These are phyloP conservation scores for Podila clonocystis DNA, from an alignment of 192 early-diverging fungal species.

Conservation along the genomic window DNA sequence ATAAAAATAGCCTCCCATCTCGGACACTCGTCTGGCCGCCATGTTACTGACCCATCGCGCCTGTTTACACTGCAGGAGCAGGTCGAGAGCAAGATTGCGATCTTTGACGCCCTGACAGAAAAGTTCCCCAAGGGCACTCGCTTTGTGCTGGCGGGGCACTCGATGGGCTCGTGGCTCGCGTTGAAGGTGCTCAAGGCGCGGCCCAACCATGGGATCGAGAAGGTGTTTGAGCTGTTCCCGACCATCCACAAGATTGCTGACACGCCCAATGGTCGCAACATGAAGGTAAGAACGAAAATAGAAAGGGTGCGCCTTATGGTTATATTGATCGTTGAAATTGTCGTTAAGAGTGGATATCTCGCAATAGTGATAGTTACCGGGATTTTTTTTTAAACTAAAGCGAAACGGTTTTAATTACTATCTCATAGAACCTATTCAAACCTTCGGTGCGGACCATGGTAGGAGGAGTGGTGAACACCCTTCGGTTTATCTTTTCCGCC, in stretches of 20 bases:
- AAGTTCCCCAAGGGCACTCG: slow-evolving; percentile 55
- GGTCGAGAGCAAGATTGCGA: slow-evolving; percentile 72
- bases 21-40: slow-evolving; percentile 62
- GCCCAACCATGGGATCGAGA: slow-evolving; percentile 69
- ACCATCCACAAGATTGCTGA: slow-evolving; percentile 79
- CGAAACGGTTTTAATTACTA: background rate
- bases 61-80: slow-evolving; percentile 68
- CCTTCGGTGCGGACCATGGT: slow-evolving; percentile 27
- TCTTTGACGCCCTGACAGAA: slow-evolving; percentile 63
- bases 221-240: slow-evolving; percentile 80
- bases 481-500: slow-evolving; percentile 47
- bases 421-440: slow-evolving; percentile 30
- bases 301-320: background rate
- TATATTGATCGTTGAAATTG: no score
- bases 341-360: no score
- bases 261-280: slow-evolving; percentile 77
- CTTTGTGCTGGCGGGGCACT: slow-evolving; percentile 73
- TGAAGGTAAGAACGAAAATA: slow-evolving; percentile 51
- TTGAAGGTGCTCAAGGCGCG: slow-evolving; percentile 63
- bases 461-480: slow-evolving; percentile 33
- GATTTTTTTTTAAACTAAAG: background rate
- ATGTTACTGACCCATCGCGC: slow-evolving; percentile 25
- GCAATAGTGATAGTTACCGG: no score
- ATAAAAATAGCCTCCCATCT: slow-evolving; percentile 62
- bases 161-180: slow-evolving; percentile 71